Conservation (phyloP, 805 yeast species). For the Spathaspora arborariae region DNA sequence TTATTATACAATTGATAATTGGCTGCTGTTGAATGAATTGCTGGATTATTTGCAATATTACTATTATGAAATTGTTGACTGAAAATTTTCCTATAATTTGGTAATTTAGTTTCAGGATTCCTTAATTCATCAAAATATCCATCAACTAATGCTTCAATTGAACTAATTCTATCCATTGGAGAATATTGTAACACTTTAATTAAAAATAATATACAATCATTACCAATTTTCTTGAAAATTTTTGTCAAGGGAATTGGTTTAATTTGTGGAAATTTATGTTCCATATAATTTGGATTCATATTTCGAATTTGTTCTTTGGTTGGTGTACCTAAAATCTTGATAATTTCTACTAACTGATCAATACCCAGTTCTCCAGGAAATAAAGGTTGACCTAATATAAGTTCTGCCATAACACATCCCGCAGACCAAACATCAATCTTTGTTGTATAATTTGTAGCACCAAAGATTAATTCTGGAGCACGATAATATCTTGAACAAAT, state of each 20-base stretch:
- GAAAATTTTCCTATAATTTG: constrained; percentile 41
- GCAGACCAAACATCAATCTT: constrained; percentile 97
- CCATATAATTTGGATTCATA: constrained; percentile 97
- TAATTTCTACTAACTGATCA: constrained; percentile 94
- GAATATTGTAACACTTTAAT: constrained; percentile 60
- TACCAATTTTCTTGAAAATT: constrained; percentile 56
- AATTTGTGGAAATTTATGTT: constrained; percentile 89
- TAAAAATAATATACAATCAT: constrained; percentile 54
- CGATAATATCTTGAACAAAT: constrained; percentile 95
- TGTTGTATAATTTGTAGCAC: constrained; percentile 93
- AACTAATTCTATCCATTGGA: constrained; percentile 60
- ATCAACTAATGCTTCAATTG: constrained; percentile 50
- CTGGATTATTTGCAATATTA: constrained; percentile 7
- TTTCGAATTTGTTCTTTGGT: constrained; percentile 84
- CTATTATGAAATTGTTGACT: constrained; percentile 32
- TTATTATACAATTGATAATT: constrained; percentile 36
- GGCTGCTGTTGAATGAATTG: constrained; percentile 35
- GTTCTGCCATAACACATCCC: constrained; percentile 97
- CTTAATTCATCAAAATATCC: constrained; percentile 55
- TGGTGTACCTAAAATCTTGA: constrained; percentile 94
- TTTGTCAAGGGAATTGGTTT: constrained; percentile 71
- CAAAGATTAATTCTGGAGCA: constrained; percentile 97
- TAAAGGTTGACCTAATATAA: constrained; percentile 90
- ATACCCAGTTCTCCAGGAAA: constrained; percentile 98
- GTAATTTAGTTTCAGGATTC: constrained; percentile 32